Conservation (phyloP, 441 rosid genomes). For the Syzygium malaccense region DNA sequence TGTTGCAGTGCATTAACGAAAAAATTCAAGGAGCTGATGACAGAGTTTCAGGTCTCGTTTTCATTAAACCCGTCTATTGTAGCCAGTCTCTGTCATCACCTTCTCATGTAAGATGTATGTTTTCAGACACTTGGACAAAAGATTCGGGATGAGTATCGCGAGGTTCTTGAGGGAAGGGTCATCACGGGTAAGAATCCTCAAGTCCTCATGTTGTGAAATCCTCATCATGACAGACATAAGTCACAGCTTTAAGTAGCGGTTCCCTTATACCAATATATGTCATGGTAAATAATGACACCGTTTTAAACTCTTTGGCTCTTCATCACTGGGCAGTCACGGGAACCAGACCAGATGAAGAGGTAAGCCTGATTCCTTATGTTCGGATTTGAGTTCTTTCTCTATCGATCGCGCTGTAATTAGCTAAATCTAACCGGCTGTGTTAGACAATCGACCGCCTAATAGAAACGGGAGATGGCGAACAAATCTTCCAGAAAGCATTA, state of each 20-base stretch:
- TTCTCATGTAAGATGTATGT: conserved; percentile 15
- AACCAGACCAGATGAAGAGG: conserved; percentile 66
- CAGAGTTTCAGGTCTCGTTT: conserved; percentile 69
- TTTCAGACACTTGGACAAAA: conserved; percentile 63
- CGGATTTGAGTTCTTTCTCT: not conserved
- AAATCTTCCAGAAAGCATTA: conserved; percentile 84
- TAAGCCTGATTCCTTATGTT: conserved; percentile 18
- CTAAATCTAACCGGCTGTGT: not conserved
- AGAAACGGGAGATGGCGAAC: conserved; percentile 92
- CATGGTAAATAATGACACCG: not conserved
- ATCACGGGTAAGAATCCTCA: conserved; percentile 46
- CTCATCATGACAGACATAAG: not conserved
- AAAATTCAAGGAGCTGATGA: conserved; percentile 67
- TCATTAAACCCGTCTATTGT: not conserved
- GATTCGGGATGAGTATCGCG: conserved; percentile 84
- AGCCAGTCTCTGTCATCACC: not conserved
- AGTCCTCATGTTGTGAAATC: not conserved
- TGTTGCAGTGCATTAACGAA: conserved; percentile 55
- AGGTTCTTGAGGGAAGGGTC: conserved; percentile 84
- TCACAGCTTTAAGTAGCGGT: not conserved
- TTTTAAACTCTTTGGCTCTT: conserved; percentile 3
- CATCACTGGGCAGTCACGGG: conserved; percentile 45
- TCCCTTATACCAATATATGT: not conserved
- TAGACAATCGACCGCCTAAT: conserved; percentile 81
- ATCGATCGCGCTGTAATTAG: conserved; percentile 13